Conservation (phyloP, 1,139 yeast genomes). For the Geotrichum cucujoidarum region DNA sequence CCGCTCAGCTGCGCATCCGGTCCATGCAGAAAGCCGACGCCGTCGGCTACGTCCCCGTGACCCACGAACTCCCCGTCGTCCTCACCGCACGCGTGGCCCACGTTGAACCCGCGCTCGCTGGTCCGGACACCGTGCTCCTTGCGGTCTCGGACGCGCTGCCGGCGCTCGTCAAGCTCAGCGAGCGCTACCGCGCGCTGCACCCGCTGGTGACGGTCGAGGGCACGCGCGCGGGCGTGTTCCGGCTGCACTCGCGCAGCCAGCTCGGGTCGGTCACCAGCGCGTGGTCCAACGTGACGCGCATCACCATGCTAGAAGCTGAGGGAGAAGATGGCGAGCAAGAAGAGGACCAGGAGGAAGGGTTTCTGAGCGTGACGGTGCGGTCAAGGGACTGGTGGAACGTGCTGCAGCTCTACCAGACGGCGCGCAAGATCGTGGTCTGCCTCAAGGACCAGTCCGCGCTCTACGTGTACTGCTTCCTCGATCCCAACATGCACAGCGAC, state of each 20-base stretch:
- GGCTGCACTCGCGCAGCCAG: conserved; percentile 3
- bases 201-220: not conserved
- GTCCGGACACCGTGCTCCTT: conserved; percentile 6
- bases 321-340: not conserved
- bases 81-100: not conserved
- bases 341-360: not conserved
- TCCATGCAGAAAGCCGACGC: conserved; percentile 6
- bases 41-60: conserved; percentile 8
- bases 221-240: conserved; percentile 5
- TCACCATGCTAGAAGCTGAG: not conserved
- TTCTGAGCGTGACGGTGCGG: conserved; percentile 25
- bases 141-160: conserved; percentile 11
- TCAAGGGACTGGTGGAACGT: conserved; percentile 36
- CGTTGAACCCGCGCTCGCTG: conserved; percentile 1
- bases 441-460: conserved; percentile 32
- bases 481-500: conserved; percentile 7
- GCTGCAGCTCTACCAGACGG: conserved; percentile 30
- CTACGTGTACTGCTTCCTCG: conserved; percentile 32
- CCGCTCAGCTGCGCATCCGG: conserved; percentile 3
- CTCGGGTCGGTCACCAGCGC: conserved; percentile 6
- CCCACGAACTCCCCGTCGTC: conserved; percentile 12
- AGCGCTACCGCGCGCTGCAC: conserved; percentile 5
- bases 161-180: not conserved
- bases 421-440: conserved; percentile 35
- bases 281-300: conserved; percentile 5